Evolutionary conservation across 31 red algal species (phyloP).

Genomic region (Asparagopsis taxiformis): DNA sequence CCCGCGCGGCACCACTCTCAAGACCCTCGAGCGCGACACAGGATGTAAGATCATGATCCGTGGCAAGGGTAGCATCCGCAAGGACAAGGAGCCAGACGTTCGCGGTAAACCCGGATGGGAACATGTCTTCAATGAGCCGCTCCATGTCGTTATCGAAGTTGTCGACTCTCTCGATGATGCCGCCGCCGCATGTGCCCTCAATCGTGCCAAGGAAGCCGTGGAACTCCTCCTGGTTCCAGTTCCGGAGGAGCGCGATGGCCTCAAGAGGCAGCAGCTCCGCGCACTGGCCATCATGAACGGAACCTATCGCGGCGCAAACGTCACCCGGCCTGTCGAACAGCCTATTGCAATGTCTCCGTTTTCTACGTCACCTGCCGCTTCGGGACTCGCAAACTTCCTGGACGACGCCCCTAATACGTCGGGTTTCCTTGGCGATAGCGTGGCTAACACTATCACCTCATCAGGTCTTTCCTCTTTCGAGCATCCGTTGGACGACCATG

Average conservation of each 20-base stretch:
- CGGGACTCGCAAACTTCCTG: neutral
- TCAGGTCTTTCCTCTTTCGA: too few relatives aligned
- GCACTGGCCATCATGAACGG: conserved; percentile 83
- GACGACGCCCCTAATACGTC: too few relatives aligned
- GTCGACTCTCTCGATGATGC: conserved; percentile 64
- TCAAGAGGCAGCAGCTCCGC: conserved; percentile 81
- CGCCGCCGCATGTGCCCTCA: conserved; percentile 42
- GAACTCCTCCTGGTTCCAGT: conserved; percentile 80
- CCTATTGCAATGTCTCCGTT: neutral
- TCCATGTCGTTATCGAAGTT: conserved; percentile 83
- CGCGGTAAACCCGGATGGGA: conserved; percentile 86
- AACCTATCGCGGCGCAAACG: conserved; percentile 46
- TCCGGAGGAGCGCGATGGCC: conserved; percentile 71
- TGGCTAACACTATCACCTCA: too few relatives aligned
- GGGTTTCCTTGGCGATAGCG: too few relatives aligned
- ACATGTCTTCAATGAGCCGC: conserved; percentile 88
- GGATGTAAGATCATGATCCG: conserved; percentile 94
- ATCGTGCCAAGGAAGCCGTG: conserved; percentile 74
- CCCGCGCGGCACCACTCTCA: conserved; percentile 77
- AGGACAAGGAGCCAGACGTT: conserved; percentile 86
- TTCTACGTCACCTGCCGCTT: neutral
- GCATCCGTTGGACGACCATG: too few relatives aligned
- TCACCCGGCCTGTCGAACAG: neutral
- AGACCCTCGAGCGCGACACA: conserved; percentile 74
- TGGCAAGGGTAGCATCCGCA: conserved; percentile 76